Conservation (phyloP, 2,329 filamentous ascomycete species). For the Trichothecium sympodiale region DNA sequence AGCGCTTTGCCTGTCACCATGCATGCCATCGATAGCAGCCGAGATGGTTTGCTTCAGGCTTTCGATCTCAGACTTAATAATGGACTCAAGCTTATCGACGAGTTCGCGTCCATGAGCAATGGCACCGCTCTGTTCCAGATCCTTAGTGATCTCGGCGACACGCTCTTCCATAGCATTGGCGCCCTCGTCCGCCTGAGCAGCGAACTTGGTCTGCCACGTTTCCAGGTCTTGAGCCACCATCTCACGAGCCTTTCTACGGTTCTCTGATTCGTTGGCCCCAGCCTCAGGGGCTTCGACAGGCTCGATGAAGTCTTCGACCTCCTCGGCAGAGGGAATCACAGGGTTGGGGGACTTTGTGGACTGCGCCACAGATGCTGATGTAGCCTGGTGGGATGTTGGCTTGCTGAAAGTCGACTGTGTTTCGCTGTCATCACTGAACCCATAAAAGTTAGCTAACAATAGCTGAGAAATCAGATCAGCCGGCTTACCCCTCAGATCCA, state of each 20-base stretch:
- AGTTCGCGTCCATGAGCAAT: slow-evolving; percentile 54
- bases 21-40: slow-evolving; percentile 29
- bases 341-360: slow-evolving; percentile 17
- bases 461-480: too few relatives aligned
- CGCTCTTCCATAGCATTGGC: slow-evolving; percentile 60
- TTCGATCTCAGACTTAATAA: slow-evolving; percentile 51
- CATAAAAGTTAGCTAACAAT: not conserved
- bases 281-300: slow-evolving; percentile 32
- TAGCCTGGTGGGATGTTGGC: slow-evolving; percentile 16
- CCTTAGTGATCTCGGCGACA: slow-evolving; percentile 44
- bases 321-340: slow-evolving; percentile 7
- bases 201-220: slow-evolving; percentile 82
- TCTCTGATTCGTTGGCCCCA: slow-evolving; percentile 38
- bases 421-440: not conserved
- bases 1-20: slow-evolving; percentile 30
- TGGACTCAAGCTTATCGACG: slow-evolving; percentile 56
- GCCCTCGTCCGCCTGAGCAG: slow-evolving; percentile 75
- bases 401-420: slow-evolving; percentile 23
- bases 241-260: slow-evolving; percentile 47
- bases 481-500: slow-evolving; percentile 13
- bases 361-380: slow-evolving; percentile 5
- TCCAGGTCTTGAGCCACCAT: slow-evolving; percentile 68
- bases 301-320: slow-evolving; percentile 3
- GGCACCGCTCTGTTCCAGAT: slow-evolving; percentile 53
- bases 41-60: slow-evolving; percentile 58